phyloP scores from a whole-genome alignment of 768 basidiomycete species.

The Lepiota subincarnata region DNA sequence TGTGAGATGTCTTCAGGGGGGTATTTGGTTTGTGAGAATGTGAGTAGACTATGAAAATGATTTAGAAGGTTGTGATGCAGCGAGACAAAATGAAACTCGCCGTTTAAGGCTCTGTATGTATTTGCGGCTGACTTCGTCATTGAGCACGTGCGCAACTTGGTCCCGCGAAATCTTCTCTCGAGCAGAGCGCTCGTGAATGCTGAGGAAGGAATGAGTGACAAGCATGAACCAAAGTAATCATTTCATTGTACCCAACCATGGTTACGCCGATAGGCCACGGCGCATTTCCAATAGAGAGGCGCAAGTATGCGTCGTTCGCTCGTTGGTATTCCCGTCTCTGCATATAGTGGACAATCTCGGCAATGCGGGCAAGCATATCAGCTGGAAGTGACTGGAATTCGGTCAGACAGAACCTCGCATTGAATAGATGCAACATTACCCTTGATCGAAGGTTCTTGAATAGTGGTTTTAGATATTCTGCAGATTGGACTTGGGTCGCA shows the following conservation, averaged over 20 bases:
- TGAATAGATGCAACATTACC: constrained; percentile 41
- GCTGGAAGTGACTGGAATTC: constrained; percentile 60
- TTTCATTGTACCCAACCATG: constrained; percentile 83
- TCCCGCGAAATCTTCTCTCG: constrained; percentile 97
- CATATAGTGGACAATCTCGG: constrained; percentile 96
- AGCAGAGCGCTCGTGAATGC: constrained; percentile 97
- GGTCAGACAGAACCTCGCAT: not conserved
- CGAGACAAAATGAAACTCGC: constrained; percentile 35
- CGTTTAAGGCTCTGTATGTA: constrained; percentile 97
- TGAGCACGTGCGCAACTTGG: constrained; percentile 96
- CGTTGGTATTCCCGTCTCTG: constrained; percentile 92
- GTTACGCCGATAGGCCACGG: constrained; percentile 99
- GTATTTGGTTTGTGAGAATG: constrained; percentile 94
- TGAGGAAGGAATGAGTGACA: constrained; percentile 22
- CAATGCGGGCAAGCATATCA: constrained; percentile 81
- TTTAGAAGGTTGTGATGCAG: not conserved
- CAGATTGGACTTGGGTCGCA: constrained; percentile 92
- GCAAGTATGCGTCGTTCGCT: constrained; percentile 96
- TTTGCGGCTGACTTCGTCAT: constrained; percentile 98
- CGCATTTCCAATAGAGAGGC: constrained; percentile 95
- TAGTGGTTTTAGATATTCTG: constrained; percentile 93
- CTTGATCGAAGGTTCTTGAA: constrained; percentile 88
- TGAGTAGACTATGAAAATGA: constrained; percentile 74
- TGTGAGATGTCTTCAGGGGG: constrained; percentile 91
- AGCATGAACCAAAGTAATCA: not conserved